phyloP scores from a whole-genome alignment of 805 yeast species.

The Saturnispora hagleri region DNA sequence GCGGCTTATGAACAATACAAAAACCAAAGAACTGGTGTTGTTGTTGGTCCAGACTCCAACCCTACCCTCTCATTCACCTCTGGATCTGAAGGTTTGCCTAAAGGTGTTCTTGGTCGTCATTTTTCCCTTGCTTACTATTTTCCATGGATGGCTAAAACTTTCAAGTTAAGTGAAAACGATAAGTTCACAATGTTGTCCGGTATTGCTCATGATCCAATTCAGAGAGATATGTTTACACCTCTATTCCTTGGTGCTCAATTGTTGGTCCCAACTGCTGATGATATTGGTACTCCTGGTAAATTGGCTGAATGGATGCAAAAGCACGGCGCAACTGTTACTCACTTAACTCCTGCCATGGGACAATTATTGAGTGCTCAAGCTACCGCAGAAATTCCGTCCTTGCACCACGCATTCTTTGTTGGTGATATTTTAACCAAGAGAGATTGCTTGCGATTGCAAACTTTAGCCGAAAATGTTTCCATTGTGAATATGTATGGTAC shows the following conservation, averaged over 20 bases:
- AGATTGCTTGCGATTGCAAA: conserved; percentile 88
- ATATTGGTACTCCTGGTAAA: conserved; percentile 96
- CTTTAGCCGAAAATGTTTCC: conserved; percentile 78
- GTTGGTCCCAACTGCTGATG: conserved; percentile 91
- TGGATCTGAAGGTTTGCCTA: conserved; percentile 97
- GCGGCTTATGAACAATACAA: conserved; percentile 36
- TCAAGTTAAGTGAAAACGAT: conserved; percentile 69
- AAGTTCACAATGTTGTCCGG: conserved; percentile 96
- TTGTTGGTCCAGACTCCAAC: conserved; percentile 95
- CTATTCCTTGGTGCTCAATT: conserved; percentile 90
- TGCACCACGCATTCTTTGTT: conserved; percentile 96
- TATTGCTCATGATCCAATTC: conserved; percentile 98
- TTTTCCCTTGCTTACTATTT: conserved; percentile 94
- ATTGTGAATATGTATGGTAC: conserved; percentile 99
- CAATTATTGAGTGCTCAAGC: conserved; percentile 96
- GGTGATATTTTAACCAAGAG: conserved; percentile 97
- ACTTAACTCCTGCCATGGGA: conserved; percentile 99
- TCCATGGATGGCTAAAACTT: conserved; percentile 95
- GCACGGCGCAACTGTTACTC: conserved; percentile 90
- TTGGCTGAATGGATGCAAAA: conserved; percentile 95
- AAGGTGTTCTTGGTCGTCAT: conserved; percentile 97
- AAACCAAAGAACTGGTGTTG: conserved; percentile 67
- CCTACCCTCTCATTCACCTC: conserved; percentile 96
- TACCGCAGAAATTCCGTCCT: conserved; percentile 66
- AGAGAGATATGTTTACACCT: conserved; percentile 98